Base-by-base conservation (phyloP, 768 basidiomycete genomes). In the Tulasnella sp. region DNA sequence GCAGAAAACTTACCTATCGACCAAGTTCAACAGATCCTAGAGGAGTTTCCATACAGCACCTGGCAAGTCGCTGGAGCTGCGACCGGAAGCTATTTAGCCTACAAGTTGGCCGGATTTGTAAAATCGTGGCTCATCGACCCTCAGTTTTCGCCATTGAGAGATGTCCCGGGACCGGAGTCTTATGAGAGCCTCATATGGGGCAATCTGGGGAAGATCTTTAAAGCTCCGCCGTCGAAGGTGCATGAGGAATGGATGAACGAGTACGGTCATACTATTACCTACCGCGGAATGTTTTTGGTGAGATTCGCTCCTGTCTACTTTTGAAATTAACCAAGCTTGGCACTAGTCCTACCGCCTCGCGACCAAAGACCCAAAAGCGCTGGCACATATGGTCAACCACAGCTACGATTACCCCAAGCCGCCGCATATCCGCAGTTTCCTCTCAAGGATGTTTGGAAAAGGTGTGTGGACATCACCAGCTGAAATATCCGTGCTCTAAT, bases 191-290 rank as follows among this genome's bases (percentile, higher is more conserved):
- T 64, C 26, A 11, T 89, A 12, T 86, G 78, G 69, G 87, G 88
- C 8, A 83, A 87, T 75, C 69, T 86, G 73, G 78, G 76, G 47
- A 81, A 84, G 8, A 81, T 88, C 4, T 79, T 77, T 75, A 77
- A 82, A 4, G 81, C 80, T 11, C 86, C 81, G 5, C 75, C 78
- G 36, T 73, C 75, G 0, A 71, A 79, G 6, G 72, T 84, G 2
- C 79, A 84, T 22, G 82, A 84, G 62, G 76, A 82, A 77, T 88
- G 87, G 87, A 76, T 82, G 1, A 76, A 79, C 44, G 76, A 84
- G 72, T 85, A 86, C 74, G 87, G 87, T 0, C 71, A 75, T 0
- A 85, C 83, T 1, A 69, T 87, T 63, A 80, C 75, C 67, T 87
- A 84, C 74, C 81, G 81, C 67, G 79, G 77, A 0, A 77, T 86